phyloP scores from a whole-genome alignment of 495 filamentous ascomycete genomes.

The Amphirosellinia nigrospora region DNA sequence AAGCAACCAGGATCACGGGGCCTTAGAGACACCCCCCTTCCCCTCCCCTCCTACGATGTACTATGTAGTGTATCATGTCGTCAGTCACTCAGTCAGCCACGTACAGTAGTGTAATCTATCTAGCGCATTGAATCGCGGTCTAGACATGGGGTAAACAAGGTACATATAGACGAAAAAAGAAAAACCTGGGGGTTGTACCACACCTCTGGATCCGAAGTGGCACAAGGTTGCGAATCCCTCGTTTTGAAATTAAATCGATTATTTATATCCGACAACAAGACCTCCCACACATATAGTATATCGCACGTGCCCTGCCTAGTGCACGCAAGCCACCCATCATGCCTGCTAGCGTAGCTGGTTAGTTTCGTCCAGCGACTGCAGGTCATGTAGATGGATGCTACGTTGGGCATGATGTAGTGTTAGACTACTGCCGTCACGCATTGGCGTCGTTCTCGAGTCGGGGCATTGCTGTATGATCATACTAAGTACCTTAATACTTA shows the following conservation, averaged over 20 bases:
- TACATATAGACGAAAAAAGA: too few species aligned
- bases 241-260: slow-evolving; percentile 8
- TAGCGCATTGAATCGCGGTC: neutral
- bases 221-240: slow-evolving; percentile 23
- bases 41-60: too few species aligned
- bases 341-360: neutral
- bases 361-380: neutral
- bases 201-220: slow-evolving; percentile 19
- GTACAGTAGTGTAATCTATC: slow-evolving; percentile 1
- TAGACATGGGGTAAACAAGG: slow-evolving; percentile 4
- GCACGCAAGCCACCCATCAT: neutral
- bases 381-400: neutral
- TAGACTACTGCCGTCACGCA: neutral
- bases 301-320: slow-evolving; percentile 5
- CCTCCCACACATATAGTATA: neutral
- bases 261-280: neutral
- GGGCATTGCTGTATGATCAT: neutral
- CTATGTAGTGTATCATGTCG: neutral
- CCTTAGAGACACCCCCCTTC: neutral
- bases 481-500: neutral
- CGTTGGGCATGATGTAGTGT: neutral
- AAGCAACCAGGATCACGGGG: neutral
- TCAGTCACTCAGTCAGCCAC: neutral
- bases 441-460: neutral
- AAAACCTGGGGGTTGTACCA: slow-evolving; percentile 15